A percentile compares a stretch with the other conserved stretches of the same genome.
Conservation (phyloP, 139 green algal genomes). For the Ulvella scutata region DNA sequence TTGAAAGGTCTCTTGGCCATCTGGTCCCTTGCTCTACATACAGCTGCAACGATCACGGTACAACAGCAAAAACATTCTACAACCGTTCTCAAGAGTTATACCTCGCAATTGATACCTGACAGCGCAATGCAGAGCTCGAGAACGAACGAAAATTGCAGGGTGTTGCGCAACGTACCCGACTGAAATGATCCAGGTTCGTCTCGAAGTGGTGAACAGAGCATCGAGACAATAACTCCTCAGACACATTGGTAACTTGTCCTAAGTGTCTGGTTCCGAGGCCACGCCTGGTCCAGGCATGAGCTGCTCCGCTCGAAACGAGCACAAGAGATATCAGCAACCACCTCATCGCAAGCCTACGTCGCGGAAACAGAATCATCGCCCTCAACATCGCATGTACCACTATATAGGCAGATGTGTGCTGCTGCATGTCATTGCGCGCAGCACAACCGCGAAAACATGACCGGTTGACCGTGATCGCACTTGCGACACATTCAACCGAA, state of each 20-base stretch:
- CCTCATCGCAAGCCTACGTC: no score
- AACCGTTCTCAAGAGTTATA: neutral
- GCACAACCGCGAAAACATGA: no score
- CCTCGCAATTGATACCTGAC: neutral
- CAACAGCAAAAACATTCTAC: neutral
- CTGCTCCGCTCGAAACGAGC: no score
- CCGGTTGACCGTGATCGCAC: no score
- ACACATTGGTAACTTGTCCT: neutral
- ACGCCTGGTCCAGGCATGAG: no score
- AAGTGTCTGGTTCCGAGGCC: no score
- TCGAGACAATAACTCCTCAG: neutral
- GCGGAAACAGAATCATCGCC: no score
- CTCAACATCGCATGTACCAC: no score
- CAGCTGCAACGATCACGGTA: neutral
- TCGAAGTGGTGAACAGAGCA: neutral
- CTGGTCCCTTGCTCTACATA: slow-evolving; percentile 2
- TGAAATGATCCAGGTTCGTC: slow-evolving; percentile 50
- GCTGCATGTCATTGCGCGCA: no score
- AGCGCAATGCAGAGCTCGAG: neutral
- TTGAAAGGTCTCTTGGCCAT: slow-evolving; percentile 25
- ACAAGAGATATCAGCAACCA: no score
- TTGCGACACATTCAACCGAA: no score
- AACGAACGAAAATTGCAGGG: neutral
- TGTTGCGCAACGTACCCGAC: slow-evolving; percentile 13
- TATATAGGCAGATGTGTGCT: no score